phyloP scores from a whole-genome alignment of 1,284 basidiomycete species.

The Austropuccinia psidii region DNA sequence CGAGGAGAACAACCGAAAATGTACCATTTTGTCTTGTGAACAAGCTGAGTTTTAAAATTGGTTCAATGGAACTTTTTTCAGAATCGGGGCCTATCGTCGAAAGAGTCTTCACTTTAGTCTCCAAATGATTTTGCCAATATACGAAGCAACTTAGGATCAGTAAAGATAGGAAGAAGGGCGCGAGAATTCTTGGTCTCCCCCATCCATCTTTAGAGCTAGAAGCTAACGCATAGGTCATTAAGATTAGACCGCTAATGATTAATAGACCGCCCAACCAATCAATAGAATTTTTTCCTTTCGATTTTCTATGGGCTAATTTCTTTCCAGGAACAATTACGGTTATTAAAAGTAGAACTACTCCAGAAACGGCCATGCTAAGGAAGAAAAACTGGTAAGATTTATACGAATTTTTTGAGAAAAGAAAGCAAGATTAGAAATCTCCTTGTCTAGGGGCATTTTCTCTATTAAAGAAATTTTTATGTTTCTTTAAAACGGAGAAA shows the following conservation, averaged over 20 bases:
- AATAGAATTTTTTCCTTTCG: not conserved
- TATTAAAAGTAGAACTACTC: not conserved
- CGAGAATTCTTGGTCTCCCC: not conserved
- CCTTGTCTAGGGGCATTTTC: too few species aligned
- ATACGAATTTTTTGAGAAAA: not conserved
- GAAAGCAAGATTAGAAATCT: not conserved
- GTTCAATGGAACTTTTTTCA: not conserved
- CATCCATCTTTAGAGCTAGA: slow-evolving; percentile 16
- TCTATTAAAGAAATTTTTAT: too few species aligned
- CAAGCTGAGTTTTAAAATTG: slow-evolving; percentile 19
- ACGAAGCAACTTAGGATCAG: slow-evolving; percentile 14
- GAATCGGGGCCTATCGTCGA: not conserved
- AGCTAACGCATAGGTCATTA: not conserved
- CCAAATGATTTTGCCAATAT: slow-evolving; percentile 11
- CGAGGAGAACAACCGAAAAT: slow-evolving; percentile 1
- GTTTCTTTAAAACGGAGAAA: not conserved
- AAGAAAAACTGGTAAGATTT: slow-evolving; percentile 17
- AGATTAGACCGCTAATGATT: slow-evolving; percentile 1
- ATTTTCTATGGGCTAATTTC: not conserved
- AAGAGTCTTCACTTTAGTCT: not conserved
- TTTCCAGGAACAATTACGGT: slow-evolving; percentile 2
- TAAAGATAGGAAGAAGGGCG: not conserved
- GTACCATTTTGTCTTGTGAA: slow-evolving; percentile 12
- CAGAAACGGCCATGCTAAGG: slow-evolving; percentile 2
- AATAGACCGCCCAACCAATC: slow-evolving; percentile 21